These are phyloP conservation scores for Paraconiothyrium brasiliense DNA, from an alignment of 2,329 filamentous ascomycete species.

Conservation along the genomic window DNA sequence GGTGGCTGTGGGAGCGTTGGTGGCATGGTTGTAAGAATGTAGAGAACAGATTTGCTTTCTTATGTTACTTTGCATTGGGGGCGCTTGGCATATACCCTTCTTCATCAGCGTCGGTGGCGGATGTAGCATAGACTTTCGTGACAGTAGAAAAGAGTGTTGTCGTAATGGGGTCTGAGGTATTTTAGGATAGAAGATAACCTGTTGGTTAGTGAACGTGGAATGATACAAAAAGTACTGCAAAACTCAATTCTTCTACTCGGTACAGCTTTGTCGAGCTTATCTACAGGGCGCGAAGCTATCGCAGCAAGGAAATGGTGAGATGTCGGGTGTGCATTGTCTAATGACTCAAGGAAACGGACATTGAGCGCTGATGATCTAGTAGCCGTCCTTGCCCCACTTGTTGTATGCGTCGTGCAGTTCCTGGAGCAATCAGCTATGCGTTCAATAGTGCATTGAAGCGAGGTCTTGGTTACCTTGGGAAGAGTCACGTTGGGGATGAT, in stretches of 20 bases:
- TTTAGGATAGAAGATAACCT: neutral
- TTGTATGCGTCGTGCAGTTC: constrained; percentile 96
- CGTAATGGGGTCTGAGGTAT: neutral
- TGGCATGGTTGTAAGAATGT: neutral
- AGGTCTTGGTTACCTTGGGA: constrained; percentile 66
- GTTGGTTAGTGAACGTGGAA: neutral
- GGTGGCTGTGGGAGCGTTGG: constrained; percentile 7
- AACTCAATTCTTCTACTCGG: constrained; percentile 25
- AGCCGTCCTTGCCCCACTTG: constrained; percentile 99
- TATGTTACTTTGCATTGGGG: constrained; percentile 13
- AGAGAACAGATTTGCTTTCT: neutral
- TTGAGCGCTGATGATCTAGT: constrained; percentile 48
- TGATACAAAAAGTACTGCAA: neutral
- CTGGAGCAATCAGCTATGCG: constrained; percentile 56
- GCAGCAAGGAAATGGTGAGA: constrained; percentile 21
- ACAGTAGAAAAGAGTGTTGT: neutral
- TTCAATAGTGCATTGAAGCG: neutral
- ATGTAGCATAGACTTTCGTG: neutral
- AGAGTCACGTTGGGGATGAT: constrained; percentile 93
- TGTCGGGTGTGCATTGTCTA: constrained; percentile 23
- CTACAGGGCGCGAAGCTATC: constrained; percentile 22
- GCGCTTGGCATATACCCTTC: constrained; percentile 13
- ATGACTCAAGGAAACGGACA: constrained; percentile 21
- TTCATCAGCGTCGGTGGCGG: neutral
- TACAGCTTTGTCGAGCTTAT: constrained; percentile 25